Base-by-base conservation (phyloP, 768 basidiomycete genomes). In the Rhodotorula sphaerocarpa region DNA sequence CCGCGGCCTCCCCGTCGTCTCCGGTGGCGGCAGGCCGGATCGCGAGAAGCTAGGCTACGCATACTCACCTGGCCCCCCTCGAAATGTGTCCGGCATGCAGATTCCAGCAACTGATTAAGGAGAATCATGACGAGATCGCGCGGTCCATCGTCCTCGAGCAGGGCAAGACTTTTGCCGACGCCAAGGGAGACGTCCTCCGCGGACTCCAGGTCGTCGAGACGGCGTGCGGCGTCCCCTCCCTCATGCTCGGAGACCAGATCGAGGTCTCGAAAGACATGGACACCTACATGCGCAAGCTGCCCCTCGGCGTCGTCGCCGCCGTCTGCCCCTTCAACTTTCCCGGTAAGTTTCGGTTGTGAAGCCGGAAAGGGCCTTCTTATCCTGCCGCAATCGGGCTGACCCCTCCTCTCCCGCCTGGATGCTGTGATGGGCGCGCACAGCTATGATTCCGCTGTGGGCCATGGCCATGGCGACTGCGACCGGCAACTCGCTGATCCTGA, bases 371-470 rank as follows among this genome's bases (percentile, higher is more conserved):
- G n/a, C 46, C 46, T 27, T 47, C 50, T 52, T 18, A 21, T 9
- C 36, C 10, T 10, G 10, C 16, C 36, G 10, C 10, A 50, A 28
- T 7, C 43, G 43, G 21, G 21, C 50, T 50, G 50, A 50, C 51
- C 36, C 36, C 36, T 9, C 33, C 63, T 20, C 51, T 45, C 20
- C 10, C n/a, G n/a, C n/a, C n/a, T n/a, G n/a, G n/a, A n/a, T n/a
- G n/a, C n/a, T n/a, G n/a, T n/a, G n/a, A n/a, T n/a, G n/a, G n/a
- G n/a, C n/a, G 5, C 30, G 30, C 11, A 18, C 34, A 41, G 70
- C 71, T 21, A 93, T 93, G 90, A 96, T 96, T 71, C 93, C 92
- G 0, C 79, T 97, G 11, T 97, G 93, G 93, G 86, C 90, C 0
- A 91, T 96, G 69, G 73, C 66, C 9, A 65, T 90, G 82, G 87